Base-by-base conservation (phyloP, 306 rosid genomes). In the Cicer chorassanicum region DNA sequence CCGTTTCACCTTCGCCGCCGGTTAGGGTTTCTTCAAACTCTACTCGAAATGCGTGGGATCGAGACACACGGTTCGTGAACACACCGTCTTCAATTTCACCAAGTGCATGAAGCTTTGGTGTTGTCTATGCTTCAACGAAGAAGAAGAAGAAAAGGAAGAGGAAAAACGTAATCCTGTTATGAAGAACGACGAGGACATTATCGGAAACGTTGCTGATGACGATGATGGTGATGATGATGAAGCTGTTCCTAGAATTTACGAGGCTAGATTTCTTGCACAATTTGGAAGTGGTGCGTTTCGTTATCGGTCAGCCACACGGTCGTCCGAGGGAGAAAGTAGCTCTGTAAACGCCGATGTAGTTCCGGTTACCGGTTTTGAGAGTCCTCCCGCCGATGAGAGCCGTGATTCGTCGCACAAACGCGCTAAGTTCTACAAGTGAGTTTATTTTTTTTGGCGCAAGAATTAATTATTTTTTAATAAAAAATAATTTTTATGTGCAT, bases 391-490 rank as follows among this genome's bases (percentile, higher is more conserved):
- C 1, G 87, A 80, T 7, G 88, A 83, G 46, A 88, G 72, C 72
- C 92, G 82, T 8, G 93, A 93, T 76, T 83, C 72, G 21, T 86
- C 90, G 78, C 87, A 86, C 61, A 95, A 95, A 72, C 95, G 99
- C 36, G 91, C 96, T 44, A 95, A 88, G 85, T 87, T 92, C 76
- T 85, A 87, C 85, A 80, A 75, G 98, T 93, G 92, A 91, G 98
- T 87, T 56, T 66, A 48, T 21, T 48, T 11, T 7, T 36, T 36
- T 6, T 13, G 48, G 48, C 48, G 6, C 15, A 21, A 21, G 61
- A 12, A 8, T 39, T 6, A 14, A 8, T 79, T 43, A 29, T 63
- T 21, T 6, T 40, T 40, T 1, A 0, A 40, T 0, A 21, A 4
- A 6, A 9, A 21, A 19, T 9, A 0, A 0, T 21, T 24, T 1